Evolutionary conservation across 2,329 filamentous ascomycete species (phyloP), one percentile per base, ranked within the genome.

Genomic region (Colletotrichum sp.): DNA sequence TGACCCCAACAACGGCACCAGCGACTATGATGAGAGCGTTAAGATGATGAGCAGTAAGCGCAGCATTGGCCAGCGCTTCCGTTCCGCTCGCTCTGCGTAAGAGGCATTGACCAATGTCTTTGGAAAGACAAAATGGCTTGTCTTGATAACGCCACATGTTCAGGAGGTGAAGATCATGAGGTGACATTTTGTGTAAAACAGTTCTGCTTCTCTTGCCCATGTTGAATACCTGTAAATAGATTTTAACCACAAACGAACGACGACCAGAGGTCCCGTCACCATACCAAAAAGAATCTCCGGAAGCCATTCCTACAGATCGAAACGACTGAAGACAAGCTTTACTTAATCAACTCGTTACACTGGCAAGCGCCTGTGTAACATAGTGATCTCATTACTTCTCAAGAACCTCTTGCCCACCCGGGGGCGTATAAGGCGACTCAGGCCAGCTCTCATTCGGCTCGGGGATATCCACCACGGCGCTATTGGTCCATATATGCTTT

Each of bases 401-500:
- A 8, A 30, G 8, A 4, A 12, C 28, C 15, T 60, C 2, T 27
- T 34, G 48, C 65, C 22, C 12, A 7, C 2, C 25, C 4, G 65
- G 74, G 19, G 36, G 36, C 19, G 39, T 30, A 27, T 52, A 75
- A 36, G 75, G 77, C 28, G 77, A 77, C 32, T 74, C 61, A 2
- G 34, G n/a, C 66, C 72, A 78, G 8, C 48, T 71, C 48, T 76
- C 71, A 19, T 25, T 67, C 0, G 81, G 86, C 3, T 82, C 80
- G 0, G 88, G 87, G 8, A 90, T 84, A 36, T 83, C 80, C 13
- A 90, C 82, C 12, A 88, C 85, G 1, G 88, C 88, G 13, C 84
- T 84, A 65, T 82, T 81, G 4, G 85, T 85, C 74, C 83, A 90
- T 22, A 90, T 90, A 72, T 90, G 88, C 72, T 80, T 83, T 2